phyloP scores from a whole-genome alignment of 2,329 filamentous ascomycete species.

The Taxawa tesnikishii region DNA sequence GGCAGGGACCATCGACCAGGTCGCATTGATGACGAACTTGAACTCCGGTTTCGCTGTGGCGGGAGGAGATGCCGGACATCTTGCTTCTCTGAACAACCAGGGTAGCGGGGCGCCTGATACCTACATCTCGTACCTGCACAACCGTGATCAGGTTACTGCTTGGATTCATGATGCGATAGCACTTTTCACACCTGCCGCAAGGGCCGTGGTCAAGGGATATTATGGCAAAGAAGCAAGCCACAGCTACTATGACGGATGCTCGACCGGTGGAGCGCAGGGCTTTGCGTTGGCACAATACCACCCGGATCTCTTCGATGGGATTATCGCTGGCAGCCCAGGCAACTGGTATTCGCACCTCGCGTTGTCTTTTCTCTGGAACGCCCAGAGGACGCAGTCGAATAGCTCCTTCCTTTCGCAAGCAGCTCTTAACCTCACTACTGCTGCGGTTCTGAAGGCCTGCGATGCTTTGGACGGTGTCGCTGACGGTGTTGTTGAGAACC shows the following conservation, averaged over 20 bases:
- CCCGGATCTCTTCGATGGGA: constrained; percentile 30
- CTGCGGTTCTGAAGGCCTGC: constrained; percentile 27
- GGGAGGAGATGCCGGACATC: constrained; percentile 15
- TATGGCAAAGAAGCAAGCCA: constrained; percentile 19
- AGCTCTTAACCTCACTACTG: constrained; percentile 19
- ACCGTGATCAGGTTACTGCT: constrained; percentile 15
- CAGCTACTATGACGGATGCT: constrained; percentile 29
- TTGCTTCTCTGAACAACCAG: constrained; percentile 13
- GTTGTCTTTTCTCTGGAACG: constrained; percentile 18
- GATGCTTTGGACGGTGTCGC: constrained; percentile 35
- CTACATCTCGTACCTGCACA: constrained; percentile 16
- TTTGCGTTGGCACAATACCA: constrained; percentile 28
- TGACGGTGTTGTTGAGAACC: constrained; percentile 37
- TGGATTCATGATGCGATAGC: constrained; percentile 28
- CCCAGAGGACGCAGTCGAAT: constrained; percentile 9
- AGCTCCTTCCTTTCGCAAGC: constrained; percentile 15
- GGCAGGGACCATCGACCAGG: constrained; percentile 14
- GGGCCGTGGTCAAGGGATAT: constrained; percentile 18
- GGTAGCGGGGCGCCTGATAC: constrained; percentile 13
- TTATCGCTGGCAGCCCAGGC: constrained; percentile 27
- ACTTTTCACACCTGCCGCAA: constrained; percentile 19
- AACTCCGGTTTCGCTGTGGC: constrained; percentile 16
- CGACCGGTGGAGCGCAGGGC: constrained; percentile 29
- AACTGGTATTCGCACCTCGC: constrained; percentile 24
- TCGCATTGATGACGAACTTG: constrained; percentile 13